Evolutionary conservation across 2,329 filamentous ascomycete genomes (phyloP).

Genomic region (Cordyceps cicadae): DNA sequence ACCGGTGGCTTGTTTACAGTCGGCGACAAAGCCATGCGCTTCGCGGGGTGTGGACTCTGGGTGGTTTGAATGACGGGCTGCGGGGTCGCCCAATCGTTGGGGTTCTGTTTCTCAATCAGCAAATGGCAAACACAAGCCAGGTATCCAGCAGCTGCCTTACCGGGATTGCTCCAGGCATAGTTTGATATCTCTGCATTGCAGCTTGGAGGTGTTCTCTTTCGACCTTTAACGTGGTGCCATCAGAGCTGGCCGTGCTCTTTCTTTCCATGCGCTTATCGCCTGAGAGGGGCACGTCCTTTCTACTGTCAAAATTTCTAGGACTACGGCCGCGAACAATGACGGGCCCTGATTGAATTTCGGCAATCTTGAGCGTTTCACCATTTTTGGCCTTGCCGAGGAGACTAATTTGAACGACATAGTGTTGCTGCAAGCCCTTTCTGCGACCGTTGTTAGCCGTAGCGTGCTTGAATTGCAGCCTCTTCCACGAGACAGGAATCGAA

Average conservation of each 20-base stretch:
- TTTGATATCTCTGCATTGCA: slow-evolving; percentile 21
- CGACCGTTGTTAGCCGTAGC: slow-evolving; percentile 94
- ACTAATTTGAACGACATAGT: slow-evolving; percentile 83
- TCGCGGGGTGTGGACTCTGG: slow-evolving; percentile 39
- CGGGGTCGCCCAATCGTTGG: slow-evolving; percentile 38
- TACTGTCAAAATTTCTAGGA: slow-evolving; percentile 86
- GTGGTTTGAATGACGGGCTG: slow-evolving; percentile 28
- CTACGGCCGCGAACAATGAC: slow-evolving; percentile 91
- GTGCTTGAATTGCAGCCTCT: slow-evolving; percentile 88
- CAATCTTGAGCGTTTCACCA: slow-evolving; percentile 63
- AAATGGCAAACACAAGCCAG: not conserved
- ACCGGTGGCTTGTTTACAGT: slow-evolving; percentile 44
- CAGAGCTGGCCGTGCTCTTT: slow-evolving; percentile 31
- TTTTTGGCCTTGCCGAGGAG: slow-evolving; percentile 66
- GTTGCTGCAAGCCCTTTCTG: slow-evolving; percentile 88
- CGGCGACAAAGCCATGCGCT: slow-evolving; percentile 46
- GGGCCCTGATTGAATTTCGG: slow-evolving; percentile 82
- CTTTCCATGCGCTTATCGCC: slow-evolving; percentile 41
- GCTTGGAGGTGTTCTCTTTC: slow-evolving; percentile 26
- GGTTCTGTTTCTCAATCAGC: slow-evolving; percentile 21
- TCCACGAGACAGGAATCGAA: slow-evolving; percentile 83
- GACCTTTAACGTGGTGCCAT: slow-evolving; percentile 24
- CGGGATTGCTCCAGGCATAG: slow-evolving; percentile 8
- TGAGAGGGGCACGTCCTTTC: slow-evolving; percentile 74
- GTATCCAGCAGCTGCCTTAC: not conserved